These are phyloP conservation scores for Puccinia novopanici DNA, from an alignment of 1,284 basidiomycete genomes.

Conservation along the genomic window DNA sequence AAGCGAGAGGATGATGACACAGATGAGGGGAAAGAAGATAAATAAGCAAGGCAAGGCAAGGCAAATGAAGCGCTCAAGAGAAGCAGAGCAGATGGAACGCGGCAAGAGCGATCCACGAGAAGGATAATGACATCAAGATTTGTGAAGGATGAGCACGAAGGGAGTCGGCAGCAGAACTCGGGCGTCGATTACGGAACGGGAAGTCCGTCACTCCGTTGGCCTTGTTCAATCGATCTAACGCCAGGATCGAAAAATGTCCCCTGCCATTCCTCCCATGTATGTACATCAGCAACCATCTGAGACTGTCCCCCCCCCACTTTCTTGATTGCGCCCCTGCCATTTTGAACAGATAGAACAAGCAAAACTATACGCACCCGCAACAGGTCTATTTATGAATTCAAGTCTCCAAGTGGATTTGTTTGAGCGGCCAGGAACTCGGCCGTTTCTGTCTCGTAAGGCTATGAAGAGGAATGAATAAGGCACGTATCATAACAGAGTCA, in stretches of 20 bases:
- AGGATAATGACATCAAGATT: neutral
- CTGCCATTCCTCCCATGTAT: constrained; percentile 13
- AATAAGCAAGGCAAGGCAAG: neutral
- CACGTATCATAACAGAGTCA: too few relatives aligned
- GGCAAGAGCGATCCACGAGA: neutral
- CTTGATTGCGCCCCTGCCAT: too few relatives aligned
- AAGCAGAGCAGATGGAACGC: constrained; percentile 15
- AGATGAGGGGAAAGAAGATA: neutral
- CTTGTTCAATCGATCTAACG: constrained; percentile 57
- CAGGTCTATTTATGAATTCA: constrained; percentile 59
- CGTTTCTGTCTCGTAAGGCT: constrained; percentile 54
- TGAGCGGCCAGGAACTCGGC: constrained; percentile 53
- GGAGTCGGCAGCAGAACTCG: neutral
- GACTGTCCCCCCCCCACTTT: too few relatives aligned
- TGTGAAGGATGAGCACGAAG: neutral
- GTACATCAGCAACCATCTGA: neutral
- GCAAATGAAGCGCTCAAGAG: neutral
- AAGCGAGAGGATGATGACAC: neutral
- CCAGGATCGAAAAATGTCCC: constrained; percentile 59
- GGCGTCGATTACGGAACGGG: constrained; percentile 31
- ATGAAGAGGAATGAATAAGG: neutral
- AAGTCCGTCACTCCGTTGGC: constrained; percentile 55
- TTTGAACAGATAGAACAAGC: neutral
- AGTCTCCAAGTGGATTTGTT: constrained; percentile 55
- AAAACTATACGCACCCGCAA: constrained; percentile 53